Evolutionary conservation across 2,329 filamentous ascomycete genomes (phyloP), one percentile per base, ranked within the genome.

Genomic region (Trichoderma atroviride): DNA sequence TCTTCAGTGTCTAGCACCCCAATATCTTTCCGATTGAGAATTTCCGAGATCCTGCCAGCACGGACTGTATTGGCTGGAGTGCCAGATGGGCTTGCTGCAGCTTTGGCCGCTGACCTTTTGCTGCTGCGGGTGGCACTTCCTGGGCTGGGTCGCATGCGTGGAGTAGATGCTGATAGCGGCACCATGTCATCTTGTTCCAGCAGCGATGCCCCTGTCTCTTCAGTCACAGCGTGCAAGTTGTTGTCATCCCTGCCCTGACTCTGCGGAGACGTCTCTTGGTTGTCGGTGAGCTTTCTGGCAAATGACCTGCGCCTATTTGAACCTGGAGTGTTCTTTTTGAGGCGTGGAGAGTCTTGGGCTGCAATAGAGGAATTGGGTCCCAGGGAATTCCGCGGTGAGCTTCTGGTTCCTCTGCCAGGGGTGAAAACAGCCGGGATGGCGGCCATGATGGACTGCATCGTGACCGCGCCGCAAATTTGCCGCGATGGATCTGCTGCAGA

Each of bases 371-470:
- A 24, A 47, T 43, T 55, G 27, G 62, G n/a, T 3, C 50, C 60
- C 4, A 53, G 14, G 3, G 61, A 37, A 19, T 27, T 31, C 31
- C 62, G 35, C 9, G 63, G 19, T 50, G 63, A 57, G n/a, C 47
- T 22, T 31, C 50, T 55, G 5, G 57, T 2, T 4, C 16, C 31
- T 19, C 43, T 61, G 60, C 52, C 19, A 5, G 67, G 67, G 4
- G 67, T 63, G 22, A 69, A 53, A 4, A 68, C 13, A 53, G 64
- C 31, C 16, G 58, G 58, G 29, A 68, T 60, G 31, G 64, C 43
- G 10, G 64, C 56, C 56, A 68, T 68, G 47, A 68, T 68, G 19
- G 64, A 68, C 43, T 68, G 40, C 64, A 68, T 68, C 3, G 5
- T 60, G 64, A 29, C 19, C 53, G 53, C 13, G n/a, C 27, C 29